Evolutionary conservation across 345 rosid genomes (phyloP).

Genomic region (Salix brachista): DNA sequence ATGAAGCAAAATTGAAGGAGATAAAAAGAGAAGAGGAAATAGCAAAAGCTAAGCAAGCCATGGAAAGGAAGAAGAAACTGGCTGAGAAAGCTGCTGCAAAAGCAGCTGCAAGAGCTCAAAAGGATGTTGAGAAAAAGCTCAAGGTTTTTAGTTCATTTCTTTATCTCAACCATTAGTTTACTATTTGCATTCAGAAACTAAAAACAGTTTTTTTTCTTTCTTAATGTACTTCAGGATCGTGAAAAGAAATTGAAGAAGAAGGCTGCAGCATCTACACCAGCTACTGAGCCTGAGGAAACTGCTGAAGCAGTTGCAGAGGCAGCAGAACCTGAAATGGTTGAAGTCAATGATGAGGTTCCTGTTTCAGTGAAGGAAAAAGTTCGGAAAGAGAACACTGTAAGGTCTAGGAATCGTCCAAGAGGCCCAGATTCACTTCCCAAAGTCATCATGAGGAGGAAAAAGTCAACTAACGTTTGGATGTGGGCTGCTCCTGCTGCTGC

Average conservation of each 20-base stretch:
- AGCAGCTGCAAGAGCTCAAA: slow-evolving; percentile 83
- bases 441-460: slow-evolving; percentile 67
- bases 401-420: slow-evolving; percentile 49
- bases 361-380: slow-evolving; percentile 39
- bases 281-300: slow-evolving; percentile 40
- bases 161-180: neutral
- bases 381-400: slow-evolving; percentile 41
- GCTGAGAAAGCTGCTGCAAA: slow-evolving; percentile 90
- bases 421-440: slow-evolving; percentile 62
- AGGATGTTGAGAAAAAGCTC: slow-evolving; percentile 88
- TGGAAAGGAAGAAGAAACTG: slow-evolving; percentile 92
- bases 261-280: slow-evolving; percentile 32
- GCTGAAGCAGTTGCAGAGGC: slow-evolving; percentile 45
- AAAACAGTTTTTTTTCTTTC: neutral
- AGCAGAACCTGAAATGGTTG: slow-evolving; percentile 50
- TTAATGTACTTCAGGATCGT: slow-evolving; percentile 59
- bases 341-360: slow-evolving; percentile 28
- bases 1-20: slow-evolving; percentile 70
- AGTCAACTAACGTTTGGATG: slow-evolving; percentile 63
- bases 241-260: slow-evolving; percentile 89
- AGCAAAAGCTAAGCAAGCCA: slow-evolving; percentile 78
- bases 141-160: slow-evolving; percentile 51
- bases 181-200: neutral
- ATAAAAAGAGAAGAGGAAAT: slow-evolving; percentile 84
- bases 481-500: slow-evolving; percentile 67